Base-by-base conservation (phyloP, 805 yeast species). In the Ogataea neopini region DNA sequence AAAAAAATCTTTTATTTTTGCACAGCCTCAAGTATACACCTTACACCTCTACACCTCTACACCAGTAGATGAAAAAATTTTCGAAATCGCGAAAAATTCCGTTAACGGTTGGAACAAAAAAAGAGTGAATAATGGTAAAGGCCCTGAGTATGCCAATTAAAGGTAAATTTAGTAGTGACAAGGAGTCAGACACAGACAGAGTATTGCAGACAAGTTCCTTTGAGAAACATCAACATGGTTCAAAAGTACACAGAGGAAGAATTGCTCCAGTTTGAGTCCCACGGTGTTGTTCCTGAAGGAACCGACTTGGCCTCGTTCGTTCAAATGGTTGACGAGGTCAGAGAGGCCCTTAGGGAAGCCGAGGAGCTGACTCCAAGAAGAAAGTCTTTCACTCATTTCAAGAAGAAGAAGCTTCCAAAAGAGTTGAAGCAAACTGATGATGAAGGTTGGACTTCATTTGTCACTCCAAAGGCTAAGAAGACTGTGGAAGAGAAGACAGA, bases 361-460 rank as follows among this genome's bases (percentile, higher is more conserved):
- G 69, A 63, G 19, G 67, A 63, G 36, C 47, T 42, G 36, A 48
- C 52, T n/a, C 59, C 60, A 35, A 78, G 90, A 72, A 81, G 89
- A 74, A 78, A 80, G 53, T 83, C 88, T 11, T 74, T 83, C 60
- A 77, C 83, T 62, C 51, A 53, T 14, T 48, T 50, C 45, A 82
- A 78, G 62, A 77, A 77, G 68, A 73, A 71, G 57, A 75, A 74
- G 51, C 70, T 68, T 53, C 73, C 72, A 29, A 71, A 76, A 48
- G 76, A 70, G 47, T 72, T 73, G 47, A 71, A 73, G 40, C 75
- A 71, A 50, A 77, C 84, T 29, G 95, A 86, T 62, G 86, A 83
- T 48, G 92, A 87, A 52, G 95, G 95, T 39, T 87, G 94, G 92
- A 86, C 86, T 48, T 84, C 92, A 18, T 68, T 77, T 53, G 69